These are phyloP conservation scores for Hanseniaspora sp. DNA, from an alignment of 1,139 yeast species.

Conservation along the genomic window DNA sequence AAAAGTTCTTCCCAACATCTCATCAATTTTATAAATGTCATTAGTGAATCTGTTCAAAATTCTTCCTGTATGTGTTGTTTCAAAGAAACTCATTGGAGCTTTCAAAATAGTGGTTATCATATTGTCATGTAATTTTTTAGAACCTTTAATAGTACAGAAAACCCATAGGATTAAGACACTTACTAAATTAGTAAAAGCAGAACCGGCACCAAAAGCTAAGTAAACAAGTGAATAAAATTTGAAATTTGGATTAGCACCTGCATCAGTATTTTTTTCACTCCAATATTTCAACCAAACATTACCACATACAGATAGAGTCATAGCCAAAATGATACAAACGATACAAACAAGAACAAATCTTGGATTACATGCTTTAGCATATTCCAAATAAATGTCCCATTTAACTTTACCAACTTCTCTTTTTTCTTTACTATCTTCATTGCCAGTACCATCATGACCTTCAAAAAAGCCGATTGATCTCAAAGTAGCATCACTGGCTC, in stretches of 20 bases:
- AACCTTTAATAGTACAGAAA: conserved; percentile 74
- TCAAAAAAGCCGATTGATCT: conserved; percentile 33
- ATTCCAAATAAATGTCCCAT: conserved; percentile 73
- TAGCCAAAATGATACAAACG: conserved; percentile 41
- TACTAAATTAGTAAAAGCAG: conserved; percentile 48
- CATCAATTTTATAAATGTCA: conserved; percentile 88
- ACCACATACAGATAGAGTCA: conserved; percentile 50
- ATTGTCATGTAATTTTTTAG: conserved; percentile 59
- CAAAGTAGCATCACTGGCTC: conserved; percentile 60
- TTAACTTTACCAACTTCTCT: conserved; percentile 90
- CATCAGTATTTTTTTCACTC: conserved; percentile 75
- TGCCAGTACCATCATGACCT: conserved; percentile 12
- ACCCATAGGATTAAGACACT: conserved; percentile 72
- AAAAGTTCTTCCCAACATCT: conserved; percentile 71
- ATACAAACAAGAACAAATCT: conserved; percentile 50
- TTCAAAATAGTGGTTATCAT: conserved; percentile 75
- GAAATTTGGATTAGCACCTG: conserved; percentile 63
- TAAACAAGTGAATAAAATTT: conserved; percentile 64
- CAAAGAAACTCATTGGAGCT: conserved; percentile 96
- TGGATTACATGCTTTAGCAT: conserved; percentile 84
- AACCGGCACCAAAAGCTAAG: conserved; percentile 58
- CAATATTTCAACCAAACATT: conserved; percentile 93
- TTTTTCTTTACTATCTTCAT: conserved; percentile 51
- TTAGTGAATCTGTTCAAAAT: conserved; percentile 86
- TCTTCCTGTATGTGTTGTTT: conserved; percentile 94